Base-by-base conservation (phyloP, 805 yeast genomes). In the Soucietia sequanensis region DNA sequence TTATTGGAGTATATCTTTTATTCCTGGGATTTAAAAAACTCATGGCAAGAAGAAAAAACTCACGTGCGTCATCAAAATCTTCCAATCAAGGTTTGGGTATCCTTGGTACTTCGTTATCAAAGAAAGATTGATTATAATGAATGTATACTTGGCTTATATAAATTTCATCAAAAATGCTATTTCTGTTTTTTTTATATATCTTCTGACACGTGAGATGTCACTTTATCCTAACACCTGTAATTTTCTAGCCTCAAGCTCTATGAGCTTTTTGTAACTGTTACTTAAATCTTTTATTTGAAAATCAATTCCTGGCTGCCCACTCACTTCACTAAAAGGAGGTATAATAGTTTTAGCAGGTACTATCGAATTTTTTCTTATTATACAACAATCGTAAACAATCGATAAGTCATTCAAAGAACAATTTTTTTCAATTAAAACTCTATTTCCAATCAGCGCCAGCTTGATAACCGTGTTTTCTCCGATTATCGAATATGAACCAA, bases 271-370 rank as follows among this genome's bases (percentile, higher is more conserved):
- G 38, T 54, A 67, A 23, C 67, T 54, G 15, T 49, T 49, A 33
- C 49, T 54, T 34, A 68, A 46, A 14, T 44, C 46, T 19, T 29
- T 46, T 3, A 67, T 41, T 11, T 11, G 14, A 25, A 58, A 65
- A 31, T 54, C 46, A n/a, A 30, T 32, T 3, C 72, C 71, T 2
- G 71, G 70, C 2, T 38, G 41, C 0, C 72, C 72, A 10, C 56
- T 44, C 3, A 76, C 80, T 19, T 63, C 54, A 23, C 75, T 64
- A 42, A 67, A 77, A 0, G 81, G 77, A 3, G 83, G 80, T n/a
- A 77, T 60, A 16, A 70, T 66, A 38, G 53, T 52, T 11, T 58
- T 60, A 2, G 63, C 56, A 0, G 79, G 78, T 2, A 78, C 42
- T 2, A 44, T 39, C 0, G 73, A 61, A 10, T 65, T 66, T 32